Evolutionary conservation across 2,329 filamentous ascomycete genomes (phyloP).

Genomic region (Leptosphaerulina australis): DNA sequence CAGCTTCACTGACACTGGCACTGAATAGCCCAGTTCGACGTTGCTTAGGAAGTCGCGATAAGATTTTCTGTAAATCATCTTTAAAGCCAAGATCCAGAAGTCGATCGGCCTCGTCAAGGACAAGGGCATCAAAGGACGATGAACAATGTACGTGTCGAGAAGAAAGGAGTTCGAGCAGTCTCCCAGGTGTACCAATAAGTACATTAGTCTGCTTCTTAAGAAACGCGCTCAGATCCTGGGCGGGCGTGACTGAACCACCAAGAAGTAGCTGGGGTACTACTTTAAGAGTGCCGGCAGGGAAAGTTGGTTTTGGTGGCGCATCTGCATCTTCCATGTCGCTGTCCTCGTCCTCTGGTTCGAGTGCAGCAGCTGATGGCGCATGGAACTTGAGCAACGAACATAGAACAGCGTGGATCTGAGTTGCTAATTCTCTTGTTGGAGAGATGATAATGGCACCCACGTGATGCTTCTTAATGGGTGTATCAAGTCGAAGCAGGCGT

Average conservation of each 20-base stretch:
- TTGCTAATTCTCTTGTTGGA: conserved; percentile 89
- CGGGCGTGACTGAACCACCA: conserved; percentile 78
- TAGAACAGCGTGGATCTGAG: conserved; percentile 86
- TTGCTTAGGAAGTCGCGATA: conserved; percentile 87
- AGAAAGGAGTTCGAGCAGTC: conserved; percentile 83
- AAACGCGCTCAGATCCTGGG: conserved; percentile 86
- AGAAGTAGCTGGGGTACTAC: conserved; percentile 81
- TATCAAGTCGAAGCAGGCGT: conserved; percentile 77
- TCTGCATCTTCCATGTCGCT: conserved; percentile 50
- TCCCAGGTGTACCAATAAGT: conserved; percentile 86
- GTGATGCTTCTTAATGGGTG: conserved; percentile 86
- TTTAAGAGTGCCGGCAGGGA: conserved; percentile 58
- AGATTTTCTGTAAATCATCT: conserved; percentile 83
- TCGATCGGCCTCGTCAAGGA: conserved; percentile 93
- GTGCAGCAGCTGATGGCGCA: conserved; percentile 71
- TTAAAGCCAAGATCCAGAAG: conserved; percentile 94
- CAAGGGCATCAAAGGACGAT: conserved; percentile 87
- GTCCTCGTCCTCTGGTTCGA: conserved; percentile 60
- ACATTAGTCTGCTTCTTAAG: conserved; percentile 85
- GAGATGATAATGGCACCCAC: conserved; percentile 90
- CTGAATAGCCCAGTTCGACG: conserved; percentile 92
- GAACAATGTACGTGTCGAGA: conserved; percentile 88
- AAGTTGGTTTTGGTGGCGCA: conserved; percentile 46
- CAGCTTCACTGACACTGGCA: conserved; percentile 92
- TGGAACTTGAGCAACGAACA: conserved; percentile 82